A percentile compares a stretch with the other conserved stretches of the same genome.
These are phyloP conservation scores for Priceomyces carsonii DNA, from an alignment of 805 yeast species.

Conservation along the genomic window DNA sequence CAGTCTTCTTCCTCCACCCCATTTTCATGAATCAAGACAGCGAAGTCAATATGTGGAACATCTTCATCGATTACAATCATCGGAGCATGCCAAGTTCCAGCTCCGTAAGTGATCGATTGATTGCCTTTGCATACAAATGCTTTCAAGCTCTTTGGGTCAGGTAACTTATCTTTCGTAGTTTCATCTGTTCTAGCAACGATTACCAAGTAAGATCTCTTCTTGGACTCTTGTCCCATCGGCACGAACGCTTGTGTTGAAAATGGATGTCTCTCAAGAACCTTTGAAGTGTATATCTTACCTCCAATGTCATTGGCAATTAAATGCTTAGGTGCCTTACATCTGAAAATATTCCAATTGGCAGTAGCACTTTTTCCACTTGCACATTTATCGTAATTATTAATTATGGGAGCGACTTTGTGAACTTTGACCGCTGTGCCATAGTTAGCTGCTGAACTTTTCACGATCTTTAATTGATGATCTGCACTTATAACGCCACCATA, in stretches of 20 bases:
- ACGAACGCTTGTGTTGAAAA: constrained; percentile 83
- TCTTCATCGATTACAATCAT: constrained; percentile 78
- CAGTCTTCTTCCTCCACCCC: constrained; percentile 79
- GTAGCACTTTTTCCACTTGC: constrained; percentile 50
- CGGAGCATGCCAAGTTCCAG: constrained; percentile 93
- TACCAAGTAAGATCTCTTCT: constrained; percentile 64
- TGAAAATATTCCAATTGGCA: constrained; percentile 79
- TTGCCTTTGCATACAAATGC: constrained; percentile 81
- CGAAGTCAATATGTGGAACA: constrained; percentile 64
- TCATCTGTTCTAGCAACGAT: constrained; percentile 67
- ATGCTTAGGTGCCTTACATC: constrained; percentile 77
- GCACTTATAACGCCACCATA: constrained; percentile 83
- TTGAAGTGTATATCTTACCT: constrained; percentile 44
- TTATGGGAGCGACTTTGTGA: constrained; percentile 68
- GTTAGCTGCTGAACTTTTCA: constrained; percentile 59
- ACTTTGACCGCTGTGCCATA: constrained; percentile 92
- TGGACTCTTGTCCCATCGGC: constrained; percentile 74
- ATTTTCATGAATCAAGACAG: constrained; percentile 85
- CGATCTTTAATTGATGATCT: constrained; percentile 60
- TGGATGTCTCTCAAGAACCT: constrained; percentile 89
- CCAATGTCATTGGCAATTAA: constrained; percentile 34
- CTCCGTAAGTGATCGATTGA: constrained; percentile 88
- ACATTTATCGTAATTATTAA: constrained; percentile 49
- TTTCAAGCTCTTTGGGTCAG: constrained; percentile 57
- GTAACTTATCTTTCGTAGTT: constrained; percentile 43